phyloP scores from a whole-genome alignment of 192 early-diverging fungal genomes.

The Umbelopsis vinacea region DNA sequence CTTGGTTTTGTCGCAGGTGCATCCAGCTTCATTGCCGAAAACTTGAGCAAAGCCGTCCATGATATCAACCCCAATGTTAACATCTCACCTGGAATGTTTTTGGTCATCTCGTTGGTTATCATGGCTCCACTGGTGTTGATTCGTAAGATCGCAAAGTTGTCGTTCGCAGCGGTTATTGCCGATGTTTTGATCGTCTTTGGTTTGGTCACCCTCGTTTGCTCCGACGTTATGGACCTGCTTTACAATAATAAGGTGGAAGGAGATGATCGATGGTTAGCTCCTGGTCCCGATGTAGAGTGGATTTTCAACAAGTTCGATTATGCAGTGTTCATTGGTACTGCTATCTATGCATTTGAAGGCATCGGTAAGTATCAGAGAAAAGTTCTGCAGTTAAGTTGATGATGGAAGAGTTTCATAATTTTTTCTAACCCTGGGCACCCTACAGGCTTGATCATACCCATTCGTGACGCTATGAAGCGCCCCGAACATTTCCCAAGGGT shows the following conservation, averaged over 20 bases:
- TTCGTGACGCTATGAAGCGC: conserved; percentile 74
- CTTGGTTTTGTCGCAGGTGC: conserved; percentile 13
- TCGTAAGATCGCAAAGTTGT: conserved; percentile 81
- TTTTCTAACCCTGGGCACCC: not conserved
- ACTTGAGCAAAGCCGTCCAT: conserved; percentile 14
- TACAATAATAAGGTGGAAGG: conserved; percentile 28
- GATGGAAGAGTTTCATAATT: not conserved
- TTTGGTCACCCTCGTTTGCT: conserved; percentile 73
- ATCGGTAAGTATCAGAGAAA: conserved; percentile 55
- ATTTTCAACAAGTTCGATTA: conserved; percentile 76
- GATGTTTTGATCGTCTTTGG: conserved; percentile 86
- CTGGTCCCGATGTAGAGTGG: conserved; percentile 15
- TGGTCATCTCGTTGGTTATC: conserved; percentile 67
- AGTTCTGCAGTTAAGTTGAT: no score
- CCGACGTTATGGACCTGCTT: conserved; percentile 64
- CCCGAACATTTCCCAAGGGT: conserved; percentile 77
- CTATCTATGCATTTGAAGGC: conserved; percentile 89
- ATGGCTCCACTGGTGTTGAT: conserved; percentile 83
- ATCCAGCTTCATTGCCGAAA: conserved; percentile 10
- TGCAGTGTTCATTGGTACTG: conserved; percentile 86
- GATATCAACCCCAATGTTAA: conserved; percentile 4
- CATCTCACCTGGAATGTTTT: conserved; percentile 41
- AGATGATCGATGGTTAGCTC: not conserved
- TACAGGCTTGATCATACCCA: conserved; percentile 58
- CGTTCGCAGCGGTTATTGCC: conserved; percentile 75